Percentiles rank a stretch among this genome's conserved stretches.
These are phyloP conservation scores for Polytrichum formosum DNA, from an alignment of 225 moss, liverwort and hornwort genomes.

Conservation along the genomic window DNA sequence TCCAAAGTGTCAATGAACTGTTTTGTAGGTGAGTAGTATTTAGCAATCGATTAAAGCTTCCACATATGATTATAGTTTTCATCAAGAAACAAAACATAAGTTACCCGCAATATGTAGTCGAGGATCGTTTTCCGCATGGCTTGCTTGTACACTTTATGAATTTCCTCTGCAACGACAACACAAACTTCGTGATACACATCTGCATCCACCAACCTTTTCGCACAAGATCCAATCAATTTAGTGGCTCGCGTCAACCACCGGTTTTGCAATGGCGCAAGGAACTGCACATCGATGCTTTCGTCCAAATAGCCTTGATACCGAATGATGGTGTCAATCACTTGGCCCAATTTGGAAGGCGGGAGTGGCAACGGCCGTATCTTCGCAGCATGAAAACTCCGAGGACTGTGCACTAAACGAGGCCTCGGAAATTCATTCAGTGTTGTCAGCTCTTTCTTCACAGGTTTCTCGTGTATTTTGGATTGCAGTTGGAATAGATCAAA, in stretches of 20 bases:
- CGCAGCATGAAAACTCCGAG: constrained; percentile 46
- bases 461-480: background rate
- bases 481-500: background rate
- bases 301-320: constrained; percentile 66
- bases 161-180: constrained; percentile 49
- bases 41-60: background rate
- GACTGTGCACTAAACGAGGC: constrained; percentile 57
- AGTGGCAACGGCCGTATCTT: constrained; percentile 28
- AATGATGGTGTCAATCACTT: constrained; percentile 47
- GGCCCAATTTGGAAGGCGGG: constrained; percentile 24
- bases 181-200: constrained; percentile 54
- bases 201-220: constrained; percentile 39
- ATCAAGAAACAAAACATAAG: background rate
- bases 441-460: background rate
- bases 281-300: constrained; percentile 47
- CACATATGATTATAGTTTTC: background rate
- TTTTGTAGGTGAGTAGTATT: too few species aligned
- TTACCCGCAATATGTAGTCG: constrained; percentile 67
- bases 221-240: constrained; percentile 42
- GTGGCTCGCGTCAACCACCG: constrained; percentile 62
- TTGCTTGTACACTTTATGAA: constrained; percentile 63
- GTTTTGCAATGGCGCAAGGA: constrained; percentile 55
- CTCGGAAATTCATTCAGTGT: constrained; percentile 22
- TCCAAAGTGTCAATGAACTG: background rate
- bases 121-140: constrained; percentile 81